Base-by-base conservation (phyloP, 2,329 filamentous ascomycete species). In the Clarireedia homoeocarpa region DNA sequence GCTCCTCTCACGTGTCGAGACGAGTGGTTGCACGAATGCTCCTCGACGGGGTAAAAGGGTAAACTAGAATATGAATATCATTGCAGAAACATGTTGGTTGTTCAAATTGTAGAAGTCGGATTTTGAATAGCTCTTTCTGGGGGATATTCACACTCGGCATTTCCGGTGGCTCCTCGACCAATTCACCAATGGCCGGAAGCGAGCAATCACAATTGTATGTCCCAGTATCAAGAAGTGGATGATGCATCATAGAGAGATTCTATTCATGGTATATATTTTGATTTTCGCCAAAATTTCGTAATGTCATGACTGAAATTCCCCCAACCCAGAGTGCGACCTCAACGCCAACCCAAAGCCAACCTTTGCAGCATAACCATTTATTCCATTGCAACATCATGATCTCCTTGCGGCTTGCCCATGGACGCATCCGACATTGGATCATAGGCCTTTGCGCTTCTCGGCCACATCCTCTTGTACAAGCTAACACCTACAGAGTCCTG, bases 401-500 rank as follows among this genome's bases (percentile, higher is more conserved):
- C 53, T 23, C 46, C 46, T 38, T 27, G 46, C 24, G 26, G 23
- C 23, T 51, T n/a, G 24, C 24, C 46, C 46, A 9, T 23, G 36
- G 40, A 30, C 34, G 27, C 46, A 15, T 44, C 46, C 20, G 39
- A 51, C 14, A 24, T 24, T 9, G 53, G 53, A 15, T 50, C 26
- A 46, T 47, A 70, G 39, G 59, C 73, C 47, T 67, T 68, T 17
- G 90, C 84, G 60, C 77, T 78, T 57, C 91, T 79, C 6, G 94
- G 94, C 80, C 86, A 94, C 59, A 92, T 84, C 23, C 88, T 76
- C 80, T 94, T 94, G 70, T 92, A 94, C 67, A 94, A 70, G 73
- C 89, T 95, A 61, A 97, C 88, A 50, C 89, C 94, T 48, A 99
- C 84, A 3, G 91, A 85, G 73, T 99, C 94, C 74, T 96, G 89